A percentile compares a stretch with the other conserved stretches of the same genome.
Evolutionary conservation across 2,329 filamentous ascomycete species (phyloP).

Genomic region (Fusarium sp.): DNA sequence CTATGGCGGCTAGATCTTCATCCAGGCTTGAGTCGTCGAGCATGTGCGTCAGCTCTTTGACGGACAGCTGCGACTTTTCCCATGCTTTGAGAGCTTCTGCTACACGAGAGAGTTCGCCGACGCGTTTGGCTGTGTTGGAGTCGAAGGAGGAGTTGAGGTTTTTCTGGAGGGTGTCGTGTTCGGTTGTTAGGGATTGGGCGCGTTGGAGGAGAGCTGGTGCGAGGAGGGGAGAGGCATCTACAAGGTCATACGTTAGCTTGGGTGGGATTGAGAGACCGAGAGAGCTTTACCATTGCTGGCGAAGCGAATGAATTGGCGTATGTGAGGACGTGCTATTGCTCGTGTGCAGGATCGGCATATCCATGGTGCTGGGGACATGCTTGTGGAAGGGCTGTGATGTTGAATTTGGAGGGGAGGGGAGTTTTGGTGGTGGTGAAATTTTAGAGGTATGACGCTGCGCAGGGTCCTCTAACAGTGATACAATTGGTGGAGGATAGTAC

Average conservation of each 20-base stretch:
- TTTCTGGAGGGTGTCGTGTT: constrained; percentile 67
- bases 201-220: constrained; percentile 70
- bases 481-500: constrained; percentile 12
- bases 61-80: constrained; percentile 65
- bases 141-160: constrained; percentile 68
- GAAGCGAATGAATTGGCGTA: constrained; percentile 50
- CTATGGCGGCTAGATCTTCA: constrained; percentile 79
- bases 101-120: constrained; percentile 71
- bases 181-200: constrained; percentile 67
- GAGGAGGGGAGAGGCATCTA: constrained; percentile 51
- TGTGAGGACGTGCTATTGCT: constrained; percentile 44
- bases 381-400: constrained; percentile 19
- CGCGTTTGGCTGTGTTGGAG: constrained; percentile 66
- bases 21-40: constrained; percentile 63
- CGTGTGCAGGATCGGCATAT: constrained; percentile 54
- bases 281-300: constrained; percentile 49
- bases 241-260: neutral
- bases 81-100: constrained; percentile 69
- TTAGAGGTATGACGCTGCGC: constrained; percentile 30
- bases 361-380: constrained; percentile 54
- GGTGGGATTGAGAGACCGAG: rapidly evolving
- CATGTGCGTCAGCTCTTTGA: constrained; percentile 66
- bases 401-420: neutral
- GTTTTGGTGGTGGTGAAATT: constrained; percentile 32
- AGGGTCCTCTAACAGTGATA: constrained; percentile 17